Percentiles rank a stretch among this genome's conserved stretches.
Conservation (phyloP, 2,329 filamentous ascomycete genomes). For the Gyromitra esculenta region DNA sequence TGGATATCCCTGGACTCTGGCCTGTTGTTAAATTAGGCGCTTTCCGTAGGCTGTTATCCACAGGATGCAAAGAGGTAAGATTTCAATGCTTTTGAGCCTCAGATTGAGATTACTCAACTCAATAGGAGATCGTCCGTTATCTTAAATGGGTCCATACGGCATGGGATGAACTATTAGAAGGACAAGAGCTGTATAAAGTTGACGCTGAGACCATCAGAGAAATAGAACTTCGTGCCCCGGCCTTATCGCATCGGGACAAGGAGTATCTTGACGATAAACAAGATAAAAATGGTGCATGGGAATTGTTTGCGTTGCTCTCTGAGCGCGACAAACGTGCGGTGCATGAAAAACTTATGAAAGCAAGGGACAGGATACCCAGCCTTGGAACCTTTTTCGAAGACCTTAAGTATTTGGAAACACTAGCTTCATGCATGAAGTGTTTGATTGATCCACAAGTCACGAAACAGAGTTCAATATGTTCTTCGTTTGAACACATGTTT, state of each 20-base stretch:
- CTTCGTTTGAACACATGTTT: neutral
- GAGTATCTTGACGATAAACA: too few species aligned
- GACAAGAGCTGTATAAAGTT: neutral
- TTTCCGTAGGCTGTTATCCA: conserved; percentile 57
- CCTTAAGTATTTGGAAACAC: conserved; percentile 59
- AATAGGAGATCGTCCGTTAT: neutral
- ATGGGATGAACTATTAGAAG: neutral
- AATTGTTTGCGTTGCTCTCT: conserved; percentile 51
- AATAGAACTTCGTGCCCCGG: neutral
- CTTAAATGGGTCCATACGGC: neutral
- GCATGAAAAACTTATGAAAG: neutral
- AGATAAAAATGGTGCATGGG: too few species aligned
- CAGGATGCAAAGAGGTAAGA: conserved; percentile 59
- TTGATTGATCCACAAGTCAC: conserved; percentile 25
- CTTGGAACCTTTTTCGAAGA: conserved; percentile 61
- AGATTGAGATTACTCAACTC: conserved; percentile 11
- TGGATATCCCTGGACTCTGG: conserved; percentile 59
- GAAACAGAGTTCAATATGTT: neutral
- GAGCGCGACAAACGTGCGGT: neutral
- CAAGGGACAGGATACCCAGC: conserved; percentile 58
- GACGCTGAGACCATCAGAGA: neutral
- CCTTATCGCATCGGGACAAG: too few species aligned
- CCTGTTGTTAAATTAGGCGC: conserved; percentile 58
- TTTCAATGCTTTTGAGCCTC: conserved; percentile 38
- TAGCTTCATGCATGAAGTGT: conserved; percentile 24